Evolutionary conservation across 2,329 filamentous ascomycete species (phyloP), one percentile per base, ranked within the genome.

Genomic region (Monosporascus sp.): DNA sequence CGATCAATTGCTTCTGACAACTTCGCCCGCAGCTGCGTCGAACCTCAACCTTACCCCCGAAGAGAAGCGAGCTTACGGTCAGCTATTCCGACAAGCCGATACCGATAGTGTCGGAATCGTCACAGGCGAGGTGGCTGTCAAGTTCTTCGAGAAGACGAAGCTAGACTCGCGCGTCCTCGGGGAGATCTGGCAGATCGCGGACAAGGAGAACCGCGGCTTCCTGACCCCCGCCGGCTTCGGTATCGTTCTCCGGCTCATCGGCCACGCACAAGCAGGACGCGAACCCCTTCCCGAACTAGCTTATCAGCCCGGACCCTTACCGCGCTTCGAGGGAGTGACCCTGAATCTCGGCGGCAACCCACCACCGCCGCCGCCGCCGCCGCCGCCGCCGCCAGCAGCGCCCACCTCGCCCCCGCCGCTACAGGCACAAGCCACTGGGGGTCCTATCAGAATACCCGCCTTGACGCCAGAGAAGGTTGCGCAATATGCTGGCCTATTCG

Each of bases 101-200:
- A 88, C 87, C 55, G 94, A 97, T 64, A 88, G 84, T 68, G 87
- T 96, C 54, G 91, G 92, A 52, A 91, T 97, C 59, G 90, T 99
- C 37, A 97, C 94, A 19, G 94, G 94, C 72, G 94, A 99, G 73
- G 82, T 95, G 57, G 94, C 94, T 55, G 92, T 99, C 70, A 90
- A 91, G 70, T 97, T 99, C 78, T 99, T 99, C 69, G 92, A 97
- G 73, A 94, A 94, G 78, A 97, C 94, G 46, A 87, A 89, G 62
- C 79, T 99, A 48, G 85, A 93, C 57, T 90, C 92, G 51, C 85
- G 89, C 57, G 80, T 94, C 48, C 80, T 99, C 55, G 94, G 93
- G 72, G 87, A 96, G 89, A 97, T 99, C 80, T 99, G 94, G 94
- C 93, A 97, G 75, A 94, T 99, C 70, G 93, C 94, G 62, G 94